These are phyloP conservation scores for Rhizoclosmatium globosum DNA, from an alignment of 192 early-diverging fungal species.

Conservation along the genomic window DNA sequence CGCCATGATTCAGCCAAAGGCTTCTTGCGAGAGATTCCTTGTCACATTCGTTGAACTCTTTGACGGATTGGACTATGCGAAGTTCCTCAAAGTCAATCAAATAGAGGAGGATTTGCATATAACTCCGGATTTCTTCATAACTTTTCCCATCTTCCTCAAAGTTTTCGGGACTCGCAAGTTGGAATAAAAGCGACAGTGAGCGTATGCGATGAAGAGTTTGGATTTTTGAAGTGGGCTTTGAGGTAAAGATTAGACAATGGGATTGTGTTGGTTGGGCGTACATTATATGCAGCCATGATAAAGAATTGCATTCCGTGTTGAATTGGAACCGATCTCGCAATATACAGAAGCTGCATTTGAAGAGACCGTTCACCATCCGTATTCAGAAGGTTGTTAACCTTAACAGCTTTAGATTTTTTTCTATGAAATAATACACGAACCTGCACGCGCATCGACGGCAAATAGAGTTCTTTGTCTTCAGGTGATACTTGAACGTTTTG, in stretches of 20 bases:
- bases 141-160: constrained; percentile 46
- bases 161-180: constrained; percentile 55
- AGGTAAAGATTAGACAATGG: neutral
- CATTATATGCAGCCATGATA: constrained; percentile 59
- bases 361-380: constrained; percentile 43
- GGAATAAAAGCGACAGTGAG: constrained; percentile 66
- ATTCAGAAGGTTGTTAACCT: constrained; percentile 44
- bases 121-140: constrained; percentile 42
- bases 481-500: constrained; percentile 8
- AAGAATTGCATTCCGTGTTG: constrained; percentile 52
- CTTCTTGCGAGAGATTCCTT: constrained; percentile 74
- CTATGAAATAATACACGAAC: constrained; percentile 18
- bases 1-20: constrained; percentile 71
- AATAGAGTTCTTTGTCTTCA: constrained; percentile 46
- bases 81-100: constrained; percentile 77
- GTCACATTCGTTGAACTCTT: constrained; percentile 69
- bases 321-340: constrained; percentile 50
- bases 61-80: constrained; percentile 61
- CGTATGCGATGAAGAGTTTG: constrained; percentile 65
- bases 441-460: constrained; percentile 58
- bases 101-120: constrained; percentile 71
- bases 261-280: neutral
- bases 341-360: constrained; percentile 61
- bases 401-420: neutral
- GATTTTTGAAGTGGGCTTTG: constrained; percentile 42